These are phyloP conservation scores for Dioscorea cayenensis DNA, from an alignment of 116 monocot genomes.

Conservation along the genomic window DNA sequence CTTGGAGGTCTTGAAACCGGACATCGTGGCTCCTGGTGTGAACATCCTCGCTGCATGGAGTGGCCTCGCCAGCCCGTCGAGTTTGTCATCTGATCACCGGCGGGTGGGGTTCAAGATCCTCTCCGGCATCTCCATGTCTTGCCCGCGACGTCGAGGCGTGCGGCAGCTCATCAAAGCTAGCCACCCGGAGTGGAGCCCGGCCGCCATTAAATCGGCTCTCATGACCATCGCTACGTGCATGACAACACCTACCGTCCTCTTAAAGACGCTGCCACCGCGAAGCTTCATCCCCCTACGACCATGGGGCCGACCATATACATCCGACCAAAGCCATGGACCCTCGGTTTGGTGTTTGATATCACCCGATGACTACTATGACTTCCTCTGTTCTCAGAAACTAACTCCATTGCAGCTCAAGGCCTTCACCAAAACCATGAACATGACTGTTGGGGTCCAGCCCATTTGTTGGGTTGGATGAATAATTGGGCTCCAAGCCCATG, in stretches of 20 bases:
- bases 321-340: conserved; percentile 74
- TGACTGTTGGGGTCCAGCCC: too few species aligned
- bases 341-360: conserved; percentile 74
- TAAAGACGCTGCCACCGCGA: conserved; percentile 40
- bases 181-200: conserved; percentile 82
- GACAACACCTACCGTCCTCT: conserved; percentile 60
- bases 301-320: conserved; percentile 82
- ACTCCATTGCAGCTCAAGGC: conserved; percentile 45
- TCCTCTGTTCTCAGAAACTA: conserved; percentile 65
- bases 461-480: too few species aligned
- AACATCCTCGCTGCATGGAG: conserved; percentile 87
- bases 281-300: conserved; percentile 37
- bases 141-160: conserved; percentile 79
- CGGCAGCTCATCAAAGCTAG: conserved; percentile 64
- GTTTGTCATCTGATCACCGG: conserved; percentile 39
- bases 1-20: conserved; percentile 74
- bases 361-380: conserved; percentile 64
- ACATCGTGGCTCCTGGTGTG: conserved; percentile 83
- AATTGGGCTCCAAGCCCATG: too few species aligned
- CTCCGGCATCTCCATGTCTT: conserved; percentile 92
- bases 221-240: conserved; percentile 87
- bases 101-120: conserved; percentile 74
- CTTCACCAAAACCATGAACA: conserved; percentile 30
- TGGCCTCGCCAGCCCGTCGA: conserved; percentile 54
- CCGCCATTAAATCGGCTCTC: conserved; percentile 72